Conservation (phyloP, 2,329 filamentous ascomycete species). For the Venturia oleaginea region DNA sequence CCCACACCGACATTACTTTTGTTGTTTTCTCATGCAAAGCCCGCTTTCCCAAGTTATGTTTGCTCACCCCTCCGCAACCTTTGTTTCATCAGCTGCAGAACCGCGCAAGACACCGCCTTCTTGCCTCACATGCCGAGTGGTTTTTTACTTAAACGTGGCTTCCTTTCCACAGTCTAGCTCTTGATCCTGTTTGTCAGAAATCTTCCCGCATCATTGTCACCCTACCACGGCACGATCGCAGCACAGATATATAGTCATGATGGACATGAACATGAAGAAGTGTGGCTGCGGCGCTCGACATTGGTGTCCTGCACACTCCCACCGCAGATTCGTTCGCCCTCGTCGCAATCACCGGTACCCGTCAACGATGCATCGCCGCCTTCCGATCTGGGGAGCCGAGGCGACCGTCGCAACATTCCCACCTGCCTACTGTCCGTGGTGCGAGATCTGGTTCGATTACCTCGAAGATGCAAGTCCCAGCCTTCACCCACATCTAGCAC, state of each 20-base stretch:
- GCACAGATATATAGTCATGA: not conserved
- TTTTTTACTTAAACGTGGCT: not conserved
- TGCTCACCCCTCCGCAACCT: not conserved
- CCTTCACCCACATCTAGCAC: not conserved
- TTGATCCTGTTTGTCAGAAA: not conserved
- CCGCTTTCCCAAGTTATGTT: not conserved
- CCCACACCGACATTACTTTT: not conserved
- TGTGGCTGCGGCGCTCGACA: not conserved
- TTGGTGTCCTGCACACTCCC: not conserved
- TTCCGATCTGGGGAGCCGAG: not conserved
- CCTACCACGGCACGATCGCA: not conserved
- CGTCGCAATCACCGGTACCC: not conserved
- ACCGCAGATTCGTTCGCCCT: not conserved
- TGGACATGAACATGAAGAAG: not conserved
- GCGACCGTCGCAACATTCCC: too few species aligned
- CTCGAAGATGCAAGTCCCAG: too few species aligned
- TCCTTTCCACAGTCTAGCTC: not conserved
- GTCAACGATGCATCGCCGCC: not conserved
- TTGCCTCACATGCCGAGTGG: not conserved
- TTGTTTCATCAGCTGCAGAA: not conserved
- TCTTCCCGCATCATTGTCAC: not conserved
- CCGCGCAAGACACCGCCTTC: not conserved
- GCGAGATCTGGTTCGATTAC: not conserved
- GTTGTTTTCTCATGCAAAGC: not conserved
- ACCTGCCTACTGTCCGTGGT: not conserved